Percentiles rank a stretch among this genome's conserved stretches.
These are phyloP conservation scores for Emericellopsis terricola DNA, from an alignment of 495 filamentous ascomycete species.

Conservation along the genomic window DNA sequence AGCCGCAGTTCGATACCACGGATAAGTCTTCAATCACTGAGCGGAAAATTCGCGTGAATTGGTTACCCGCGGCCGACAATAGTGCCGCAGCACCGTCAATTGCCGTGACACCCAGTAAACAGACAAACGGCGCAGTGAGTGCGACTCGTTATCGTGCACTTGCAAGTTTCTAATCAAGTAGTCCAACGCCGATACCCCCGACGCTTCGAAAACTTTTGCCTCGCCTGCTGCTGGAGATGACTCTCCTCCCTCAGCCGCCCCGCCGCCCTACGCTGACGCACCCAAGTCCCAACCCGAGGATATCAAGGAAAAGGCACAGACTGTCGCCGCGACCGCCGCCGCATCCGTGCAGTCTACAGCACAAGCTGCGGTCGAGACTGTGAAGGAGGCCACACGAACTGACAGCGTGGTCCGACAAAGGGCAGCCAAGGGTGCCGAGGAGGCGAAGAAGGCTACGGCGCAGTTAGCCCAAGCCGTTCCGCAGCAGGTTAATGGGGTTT, in stretches of 20 bases:
- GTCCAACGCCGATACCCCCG: slow-evolving; percentile 2
- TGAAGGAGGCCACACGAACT: slow-evolving; percentile 22
- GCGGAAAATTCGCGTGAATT: slow-evolving; percentile 89
- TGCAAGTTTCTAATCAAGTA: neutral
- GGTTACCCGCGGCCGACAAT: slow-evolving; percentile 31
- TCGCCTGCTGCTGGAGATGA: slow-evolving; percentile 10
- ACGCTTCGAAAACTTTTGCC: slow-evolving; percentile 7
- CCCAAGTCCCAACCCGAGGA: slow-evolving; percentile 11
- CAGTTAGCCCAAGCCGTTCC: slow-evolving; percentile 34
- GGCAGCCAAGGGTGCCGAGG: slow-evolving; percentile 34
- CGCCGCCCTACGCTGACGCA: slow-evolving; percentile 12
- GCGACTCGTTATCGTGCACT: slow-evolving; percentile 1
- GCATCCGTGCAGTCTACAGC: slow-evolving; percentile 9
- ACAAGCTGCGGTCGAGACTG: slow-evolving; percentile 28
- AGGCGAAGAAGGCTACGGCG: slow-evolving; percentile 22
- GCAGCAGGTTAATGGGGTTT: slow-evolving; percentile 72
- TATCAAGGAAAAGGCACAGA: slow-evolving; percentile 6
- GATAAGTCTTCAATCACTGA: slow-evolving; percentile 65
- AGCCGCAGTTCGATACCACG: slow-evolving; percentile 51
- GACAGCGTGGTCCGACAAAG: slow-evolving; percentile 48
- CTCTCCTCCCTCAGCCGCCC: slow-evolving; percentile 4
- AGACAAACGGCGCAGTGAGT: slow-evolving; percentile 15
- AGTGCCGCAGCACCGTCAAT: slow-evolving; percentile 2
- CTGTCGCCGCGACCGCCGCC: slow-evolving; percentile 23
- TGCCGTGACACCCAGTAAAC: slow-evolving; percentile 10